A percentile compares a stretch with the other conserved stretches of the same genome.
Conservation (phyloP, 2,329 filamentous ascomycete genomes). For the Rutstroemia sydowiana region DNA sequence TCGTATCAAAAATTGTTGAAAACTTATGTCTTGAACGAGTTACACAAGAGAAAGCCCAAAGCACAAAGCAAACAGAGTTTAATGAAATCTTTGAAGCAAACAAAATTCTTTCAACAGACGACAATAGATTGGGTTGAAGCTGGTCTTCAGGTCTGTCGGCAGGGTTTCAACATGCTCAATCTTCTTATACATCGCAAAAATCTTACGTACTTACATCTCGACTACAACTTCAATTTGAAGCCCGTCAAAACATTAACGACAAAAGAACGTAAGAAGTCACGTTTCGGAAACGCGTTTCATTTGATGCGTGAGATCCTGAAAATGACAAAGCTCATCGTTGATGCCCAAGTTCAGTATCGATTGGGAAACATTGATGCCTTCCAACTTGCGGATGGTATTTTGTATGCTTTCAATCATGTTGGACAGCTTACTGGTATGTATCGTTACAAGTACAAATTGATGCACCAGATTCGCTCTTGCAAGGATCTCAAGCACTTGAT, state of each 20-base stretch:
- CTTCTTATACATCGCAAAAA: constrained; percentile 97
- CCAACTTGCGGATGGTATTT: constrained; percentile 93
- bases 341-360: constrained; percentile 96
- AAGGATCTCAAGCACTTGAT: constrained; percentile 99
- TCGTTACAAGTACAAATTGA: constrained; percentile 99
- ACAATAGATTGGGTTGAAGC: constrained; percentile 99
- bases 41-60: constrained; percentile 94
- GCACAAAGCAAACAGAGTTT: constrained; percentile 92
- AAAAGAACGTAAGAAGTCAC: constrained; percentile 98
- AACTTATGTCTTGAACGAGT: constrained; percentile 89
- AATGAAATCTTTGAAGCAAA: constrained; percentile 82
- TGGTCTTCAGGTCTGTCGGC: constrained; percentile 92
- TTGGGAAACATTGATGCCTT: constrained; percentile 98
- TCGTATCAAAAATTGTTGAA: constrained; percentile 98
- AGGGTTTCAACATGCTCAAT: constrained; percentile 99
- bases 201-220: constrained; percentile 92
- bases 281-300: constrained; percentile 98
- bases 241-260: constrained; percentile 97
- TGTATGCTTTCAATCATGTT: constrained; percentile 99
- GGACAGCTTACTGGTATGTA: constrained; percentile 99
- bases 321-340: constrained; percentile 93
- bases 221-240: constrained; percentile 99
- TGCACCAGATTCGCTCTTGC: constrained; percentile 98
- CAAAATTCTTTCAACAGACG: constrained; percentile 99
- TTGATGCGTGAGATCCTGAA: constrained; percentile 96